Conservation (phyloP, 495 filamentous ascomycete genomes). For the Parathielavia hyrcaniae region DNA sequence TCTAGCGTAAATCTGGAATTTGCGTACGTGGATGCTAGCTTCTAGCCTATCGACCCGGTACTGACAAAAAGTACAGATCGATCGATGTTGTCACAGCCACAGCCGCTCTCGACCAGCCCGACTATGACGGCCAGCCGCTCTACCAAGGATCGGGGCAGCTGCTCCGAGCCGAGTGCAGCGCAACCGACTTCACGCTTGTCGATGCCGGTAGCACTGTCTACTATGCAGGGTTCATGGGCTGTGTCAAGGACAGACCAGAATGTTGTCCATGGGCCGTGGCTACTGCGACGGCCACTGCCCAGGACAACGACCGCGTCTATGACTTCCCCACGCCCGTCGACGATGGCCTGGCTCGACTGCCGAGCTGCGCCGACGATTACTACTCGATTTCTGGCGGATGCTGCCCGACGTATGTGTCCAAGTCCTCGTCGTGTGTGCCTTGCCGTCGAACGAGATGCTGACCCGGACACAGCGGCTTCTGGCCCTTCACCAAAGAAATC, state of each 20-base stretch:
- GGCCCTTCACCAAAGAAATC: conserved; percentile 23
- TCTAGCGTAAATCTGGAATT: conserved; percentile 22
- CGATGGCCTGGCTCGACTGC: conserved; percentile 6
- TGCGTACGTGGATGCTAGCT: conserved; percentile 16
- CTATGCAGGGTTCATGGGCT: conserved; percentile 28
- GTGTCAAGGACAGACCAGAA: conserved; percentile 23
- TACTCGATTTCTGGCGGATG: conserved; percentile 28
- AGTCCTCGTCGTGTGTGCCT: neutral
- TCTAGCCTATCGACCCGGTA: no score
- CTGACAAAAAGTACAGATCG: conserved; percentile 13
- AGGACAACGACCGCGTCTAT: conserved; percentile 7
- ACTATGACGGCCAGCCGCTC: conserved; percentile 12
- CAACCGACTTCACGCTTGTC: conserved; percentile 27
- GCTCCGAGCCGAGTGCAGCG: conserved; percentile 22
- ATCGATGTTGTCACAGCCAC: conserved; percentile 20
- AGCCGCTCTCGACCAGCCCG: neutral
- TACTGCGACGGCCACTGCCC: neutral
- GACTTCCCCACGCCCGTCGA: conserved; percentile 23
- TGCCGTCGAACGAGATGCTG: neutral
- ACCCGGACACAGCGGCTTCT: conserved; percentile 17
- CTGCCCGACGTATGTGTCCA: conserved; percentile 24
- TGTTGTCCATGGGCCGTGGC: conserved; percentile 28
- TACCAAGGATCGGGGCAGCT: conserved; percentile 22
- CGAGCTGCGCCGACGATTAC: conserved; percentile 27
- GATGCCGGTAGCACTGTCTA: conserved; percentile 25